Evolutionary conservation across 2,329 filamentous ascomycete genomes (phyloP).

Genomic region (Amauroascus verrucosus): DNA sequence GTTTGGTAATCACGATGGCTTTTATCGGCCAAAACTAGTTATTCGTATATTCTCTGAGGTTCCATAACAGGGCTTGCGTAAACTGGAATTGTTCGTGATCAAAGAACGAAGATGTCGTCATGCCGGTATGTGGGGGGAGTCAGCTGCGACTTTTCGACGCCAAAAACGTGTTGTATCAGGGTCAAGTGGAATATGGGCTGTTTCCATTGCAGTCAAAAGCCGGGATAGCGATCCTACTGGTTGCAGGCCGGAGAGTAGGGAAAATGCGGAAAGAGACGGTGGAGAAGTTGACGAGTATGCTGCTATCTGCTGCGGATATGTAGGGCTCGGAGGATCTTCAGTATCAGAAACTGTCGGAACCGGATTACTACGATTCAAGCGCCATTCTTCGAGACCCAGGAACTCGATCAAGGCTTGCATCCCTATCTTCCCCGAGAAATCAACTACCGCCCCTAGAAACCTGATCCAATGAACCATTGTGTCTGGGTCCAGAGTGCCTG

Average conservation of each 20-base stretch:
- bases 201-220: conserved; percentile 14
- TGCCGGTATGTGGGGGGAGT: not conserved
- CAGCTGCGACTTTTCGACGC: conserved; percentile 9
- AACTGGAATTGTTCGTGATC: not conserved
- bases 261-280: conserved; percentile 7
- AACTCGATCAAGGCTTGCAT: conserved; percentile 12
- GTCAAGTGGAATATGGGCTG: conserved; percentile 10
- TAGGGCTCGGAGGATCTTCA: not conserved
- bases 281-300: not conserved
- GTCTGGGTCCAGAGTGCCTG: conserved; percentile 14
- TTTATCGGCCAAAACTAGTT: too few relatives aligned
- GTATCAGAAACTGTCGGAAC: not conserved
- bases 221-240: conserved; percentile 15
- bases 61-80: not conserved
- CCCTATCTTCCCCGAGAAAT: conserved; percentile 13
- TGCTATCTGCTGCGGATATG: not conserved
- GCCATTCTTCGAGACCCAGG: conserved; percentile 13
- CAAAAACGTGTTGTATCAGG: conserved; percentile 13
- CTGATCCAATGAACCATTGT: conserved; percentile 16
- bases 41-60: not conserved
- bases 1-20: not conserved
- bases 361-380: not conserved
- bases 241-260: conserved; percentile 7
- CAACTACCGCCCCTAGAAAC: conserved; percentile 14
- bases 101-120: not conserved